Evolutionary conservation across 2,329 filamentous ascomycete genomes (phyloP).

Genomic region (Monosporascus sp.): DNA sequence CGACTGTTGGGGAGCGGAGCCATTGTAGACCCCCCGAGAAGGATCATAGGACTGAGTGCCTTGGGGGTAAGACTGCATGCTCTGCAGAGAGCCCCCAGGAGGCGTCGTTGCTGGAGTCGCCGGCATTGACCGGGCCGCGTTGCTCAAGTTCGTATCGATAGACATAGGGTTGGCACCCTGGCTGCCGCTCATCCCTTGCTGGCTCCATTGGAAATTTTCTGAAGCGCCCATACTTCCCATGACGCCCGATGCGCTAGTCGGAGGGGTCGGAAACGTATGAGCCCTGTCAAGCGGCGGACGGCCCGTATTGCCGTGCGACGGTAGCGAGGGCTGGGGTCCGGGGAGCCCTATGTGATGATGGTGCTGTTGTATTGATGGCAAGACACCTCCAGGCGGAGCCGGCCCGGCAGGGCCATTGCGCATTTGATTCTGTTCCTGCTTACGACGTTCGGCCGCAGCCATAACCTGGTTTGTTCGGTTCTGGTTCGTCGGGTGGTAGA

Average conservation of each 20-base stretch:
- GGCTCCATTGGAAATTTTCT: slow-evolving; percentile 75
- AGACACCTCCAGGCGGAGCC: slow-evolving; percentile 41
- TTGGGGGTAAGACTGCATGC: slow-evolving; percentile 71
- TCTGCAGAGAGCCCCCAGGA: slow-evolving; percentile 69
- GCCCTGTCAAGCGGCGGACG: slow-evolving; percentile 77
- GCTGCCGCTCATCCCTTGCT: slow-evolving; percentile 55
- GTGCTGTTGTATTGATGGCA: slow-evolving; percentile 66
- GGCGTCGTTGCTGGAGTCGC: slow-evolving; percentile 89
- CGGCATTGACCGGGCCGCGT: slow-evolving; percentile 72
- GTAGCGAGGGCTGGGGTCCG: slow-evolving; percentile 48
- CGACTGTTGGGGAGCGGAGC: slow-evolving; percentile 61
- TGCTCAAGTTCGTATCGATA: slow-evolving; percentile 75
- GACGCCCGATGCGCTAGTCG: slow-evolving; percentile 85
- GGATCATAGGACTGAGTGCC: slow-evolving; percentile 68
- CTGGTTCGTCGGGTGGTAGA: slow-evolving; percentile 91
- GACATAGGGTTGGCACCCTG: slow-evolving; percentile 67
- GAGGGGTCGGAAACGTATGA: slow-evolving; percentile 90
- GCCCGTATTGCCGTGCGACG: slow-evolving; percentile 65
- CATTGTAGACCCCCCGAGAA: slow-evolving; percentile 73
- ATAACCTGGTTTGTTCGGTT: slow-evolving; percentile 78
- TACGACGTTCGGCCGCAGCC: slow-evolving; percentile 74
- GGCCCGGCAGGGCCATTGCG: slow-evolving; percentile 47
- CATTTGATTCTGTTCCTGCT: slow-evolving; percentile 64
- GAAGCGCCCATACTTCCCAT: slow-evolving; percentile 68
- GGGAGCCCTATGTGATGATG: slow-evolving; percentile 57